These are phyloP conservation scores for Melampsora americana DNA, from an alignment of 1,284 basidiomycete species.

Conservation along the genomic window DNA sequence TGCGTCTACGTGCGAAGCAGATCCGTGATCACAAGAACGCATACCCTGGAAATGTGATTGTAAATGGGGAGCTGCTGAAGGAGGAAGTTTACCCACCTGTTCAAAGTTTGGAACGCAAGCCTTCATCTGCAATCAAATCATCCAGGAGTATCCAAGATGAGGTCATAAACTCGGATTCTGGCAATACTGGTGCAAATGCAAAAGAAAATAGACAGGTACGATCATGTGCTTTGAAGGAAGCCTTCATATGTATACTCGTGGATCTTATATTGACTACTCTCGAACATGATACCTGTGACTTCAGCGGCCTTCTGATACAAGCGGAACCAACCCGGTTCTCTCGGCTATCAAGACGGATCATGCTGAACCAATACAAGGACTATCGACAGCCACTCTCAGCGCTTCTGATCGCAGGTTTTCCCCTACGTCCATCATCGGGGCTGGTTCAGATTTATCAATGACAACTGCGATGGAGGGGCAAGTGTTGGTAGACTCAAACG, in stretches of 20 bases:
- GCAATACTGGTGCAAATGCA: neutral
- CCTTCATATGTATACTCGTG: too few relatives aligned
- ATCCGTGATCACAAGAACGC: neutral
- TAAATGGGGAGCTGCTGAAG: neutral
- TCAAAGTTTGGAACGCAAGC: neutral
- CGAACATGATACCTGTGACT: too few relatives aligned
- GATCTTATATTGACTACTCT: too few relatives aligned
- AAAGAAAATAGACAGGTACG: neutral
- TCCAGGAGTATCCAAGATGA: neutral
- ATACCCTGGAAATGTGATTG: neutral
- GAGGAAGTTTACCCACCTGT: slow-evolving; percentile 5
- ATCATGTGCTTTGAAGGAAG: neutral
- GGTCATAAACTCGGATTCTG: neutral
- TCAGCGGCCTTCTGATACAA: too few relatives aligned
- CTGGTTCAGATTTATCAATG: neutral
- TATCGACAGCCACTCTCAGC: neutral
- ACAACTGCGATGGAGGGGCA: neutral
- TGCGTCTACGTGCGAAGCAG: slow-evolving; percentile 19
- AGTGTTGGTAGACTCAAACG: slow-evolving; percentile 45
- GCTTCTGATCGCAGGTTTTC: neutral
- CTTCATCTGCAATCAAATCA: neutral
- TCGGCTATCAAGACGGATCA: too few relatives aligned
- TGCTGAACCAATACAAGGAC: too few relatives aligned
- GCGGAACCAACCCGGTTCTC: too few relatives aligned
- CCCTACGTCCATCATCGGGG: neutral